Base-by-base conservation (phyloP, 495 filamentous ascomycete genomes). In the Chaetomium fimeti region DNA sequence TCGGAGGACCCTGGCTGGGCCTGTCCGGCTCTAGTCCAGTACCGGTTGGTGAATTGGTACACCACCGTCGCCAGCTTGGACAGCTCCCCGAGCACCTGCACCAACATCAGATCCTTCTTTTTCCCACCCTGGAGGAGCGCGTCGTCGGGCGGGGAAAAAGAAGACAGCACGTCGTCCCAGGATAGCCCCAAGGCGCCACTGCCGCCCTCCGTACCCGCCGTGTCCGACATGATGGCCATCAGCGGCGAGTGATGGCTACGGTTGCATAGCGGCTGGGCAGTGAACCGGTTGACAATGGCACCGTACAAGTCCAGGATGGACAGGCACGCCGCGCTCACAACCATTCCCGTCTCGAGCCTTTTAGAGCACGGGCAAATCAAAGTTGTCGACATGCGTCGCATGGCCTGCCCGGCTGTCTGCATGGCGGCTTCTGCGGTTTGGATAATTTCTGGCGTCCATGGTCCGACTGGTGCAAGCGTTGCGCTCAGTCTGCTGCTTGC, bases 11-110 rank as follows among this genome's bases (percentile, higher is more conserved):
- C 40, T 5, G 40, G 45, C 45, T 20, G 16, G n/a, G 18, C n/a
- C 20, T 47, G 43, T n/a, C n/a, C 45, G 6, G 15, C n/a, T 12
- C 45, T n/a, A n/a, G 12, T 18, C 20, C 3, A 0, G n/a, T 49
- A 49, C 45, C 45, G 18, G 8, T 49, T 49, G n/a, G 45, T 49
- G 20, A 49, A 49, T n/a, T 49, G 45, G 45, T 49, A 49, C 20
- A 49, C 45, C 16, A 49, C 45, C 16, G 45, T 49, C 20, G 45
- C 45, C 20, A 49, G 45, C 20, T 49, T 49, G 45, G n/a, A 3
- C n/a, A 49, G 45, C 18, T 49, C 45, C n/a, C 45, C 45, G 8
- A 49, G 20, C 18, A 49, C 45, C 6, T 49, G 45, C 45, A 49
- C 45, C 45, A 49, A 8, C 45, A 49, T 2, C 18, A 20, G 45